Conservation (phyloP, 2,329 filamentous ascomycete species). For the Trichoderma sp. region DNA sequence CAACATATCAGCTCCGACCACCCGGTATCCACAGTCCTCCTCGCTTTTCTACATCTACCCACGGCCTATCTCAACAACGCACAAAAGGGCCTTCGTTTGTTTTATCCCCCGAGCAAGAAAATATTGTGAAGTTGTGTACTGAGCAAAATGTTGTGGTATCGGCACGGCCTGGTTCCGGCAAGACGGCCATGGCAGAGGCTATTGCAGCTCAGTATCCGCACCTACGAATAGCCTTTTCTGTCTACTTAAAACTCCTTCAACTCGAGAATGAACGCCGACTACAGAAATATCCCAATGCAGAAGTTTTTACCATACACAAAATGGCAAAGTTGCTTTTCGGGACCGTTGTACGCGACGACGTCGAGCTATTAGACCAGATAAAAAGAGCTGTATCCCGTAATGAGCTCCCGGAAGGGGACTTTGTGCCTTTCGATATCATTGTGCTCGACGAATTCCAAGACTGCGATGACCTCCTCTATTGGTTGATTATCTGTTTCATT, state of each 20-base stretch:
- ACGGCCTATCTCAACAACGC: neutral
- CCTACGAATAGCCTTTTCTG: constrained; percentile 28
- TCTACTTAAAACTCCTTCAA: constrained; percentile 30
- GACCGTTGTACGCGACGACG: neutral
- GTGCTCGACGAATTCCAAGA: constrained; percentile 38
- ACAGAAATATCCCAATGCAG: neutral
- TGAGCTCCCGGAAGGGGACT: constrained; percentile 28
- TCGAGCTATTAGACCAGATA: neutral
- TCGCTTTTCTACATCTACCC: neutral
- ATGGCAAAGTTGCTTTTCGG: constrained; percentile 3
- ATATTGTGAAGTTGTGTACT: constrained; percentile 28
- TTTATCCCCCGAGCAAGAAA: constrained; percentile 31
- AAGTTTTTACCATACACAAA: neutral
- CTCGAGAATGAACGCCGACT: constrained; percentile 3
- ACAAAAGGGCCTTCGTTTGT: constrained; percentile 5
- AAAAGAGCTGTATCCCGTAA: neutral
- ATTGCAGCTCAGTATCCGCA: constrained; percentile 31
- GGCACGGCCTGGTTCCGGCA: constrained; percentile 36
- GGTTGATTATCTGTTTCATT: constrained; percentile 31
- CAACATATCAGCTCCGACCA: neutral
- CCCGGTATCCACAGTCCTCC: neutral
- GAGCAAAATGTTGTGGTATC: constrained; percentile 36
- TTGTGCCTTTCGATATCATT: constrained; percentile 33
- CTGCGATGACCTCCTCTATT: constrained; percentile 32
- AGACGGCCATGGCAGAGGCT: constrained; percentile 35